phyloP scores from a whole-genome alignment of 208 protist species.

The Trypanosoma scelopori region DNA sequence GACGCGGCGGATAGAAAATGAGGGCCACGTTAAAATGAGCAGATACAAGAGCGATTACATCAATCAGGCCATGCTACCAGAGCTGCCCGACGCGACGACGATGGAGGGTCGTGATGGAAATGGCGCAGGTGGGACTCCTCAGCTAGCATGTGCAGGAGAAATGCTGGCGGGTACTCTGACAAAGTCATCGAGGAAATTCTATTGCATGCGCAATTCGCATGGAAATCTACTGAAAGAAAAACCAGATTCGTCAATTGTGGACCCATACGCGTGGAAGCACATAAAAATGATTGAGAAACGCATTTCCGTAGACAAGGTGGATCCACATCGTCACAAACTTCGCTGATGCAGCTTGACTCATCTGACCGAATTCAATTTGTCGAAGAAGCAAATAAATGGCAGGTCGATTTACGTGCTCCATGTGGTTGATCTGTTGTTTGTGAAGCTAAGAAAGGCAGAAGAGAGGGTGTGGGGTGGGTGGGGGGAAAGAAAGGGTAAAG shows the following conservation, averaged over 20 bases:
- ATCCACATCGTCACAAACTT: conserved; percentile 79
- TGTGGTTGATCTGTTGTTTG: not conserved
- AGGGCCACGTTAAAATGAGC: conserved; percentile 70
- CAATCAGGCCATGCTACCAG: conserved; percentile 63
- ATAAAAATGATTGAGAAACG: conserved; percentile 55
- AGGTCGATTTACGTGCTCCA: too few species aligned
- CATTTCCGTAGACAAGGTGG: conserved; percentile 58
- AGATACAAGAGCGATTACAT: conserved; percentile 71
- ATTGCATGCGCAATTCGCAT: conserved; percentile 66
- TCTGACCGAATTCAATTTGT: too few species aligned
- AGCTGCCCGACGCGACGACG: conserved; percentile 52
- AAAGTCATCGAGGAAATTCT: conserved; percentile 22
- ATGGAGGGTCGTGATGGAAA: not conserved
- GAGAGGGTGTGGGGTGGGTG: not conserved
- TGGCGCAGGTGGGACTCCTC: not conserved
- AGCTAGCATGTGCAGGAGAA: conserved; percentile 42
- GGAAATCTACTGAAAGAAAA: conserved; percentile 47
- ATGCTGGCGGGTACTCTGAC: conserved; percentile 60
- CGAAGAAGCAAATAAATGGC: too few species aligned
- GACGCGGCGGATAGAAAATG: conserved; percentile 60
- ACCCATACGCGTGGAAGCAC: conserved; percentile 26
- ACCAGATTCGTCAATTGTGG: conserved; percentile 19
- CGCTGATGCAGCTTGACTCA: conserved; percentile 7
- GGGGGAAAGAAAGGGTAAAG: not conserved
- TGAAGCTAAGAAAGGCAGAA: not conserved